Conservation (phyloP, 2,329 filamentous ascomycete genomes). For the Grosmannia clavigera region DNA sequence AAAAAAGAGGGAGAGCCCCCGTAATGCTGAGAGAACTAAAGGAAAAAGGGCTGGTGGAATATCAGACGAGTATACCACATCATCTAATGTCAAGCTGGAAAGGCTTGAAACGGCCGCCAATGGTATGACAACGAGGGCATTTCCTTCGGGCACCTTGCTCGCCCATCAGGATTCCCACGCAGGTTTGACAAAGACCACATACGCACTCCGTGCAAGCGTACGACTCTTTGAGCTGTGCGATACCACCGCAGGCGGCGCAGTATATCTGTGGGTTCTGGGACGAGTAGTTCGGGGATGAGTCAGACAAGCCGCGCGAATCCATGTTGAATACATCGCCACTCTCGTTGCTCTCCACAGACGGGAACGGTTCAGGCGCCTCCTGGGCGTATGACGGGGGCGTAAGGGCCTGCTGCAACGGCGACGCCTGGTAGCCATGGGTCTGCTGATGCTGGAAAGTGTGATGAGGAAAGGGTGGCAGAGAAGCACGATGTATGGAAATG, state of each 20-base stretch:
- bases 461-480: conserved; percentile 47
- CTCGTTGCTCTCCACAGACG: conserved; percentile 72
- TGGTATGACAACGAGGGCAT: conserved; percentile 67
- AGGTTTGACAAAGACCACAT: conserved; percentile 79
- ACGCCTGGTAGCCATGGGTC: conserved; percentile 60
- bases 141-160: conserved; percentile 65
- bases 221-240: conserved; percentile 67
- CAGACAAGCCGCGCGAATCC: conserved; percentile 47
- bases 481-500: conserved; percentile 49
- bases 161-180: conserved; percentile 67
- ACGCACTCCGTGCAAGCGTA: conserved; percentile 96
- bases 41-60: background rate
- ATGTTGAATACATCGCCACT: conserved; percentile 63
- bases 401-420: conserved; percentile 78
- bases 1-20: background rate
- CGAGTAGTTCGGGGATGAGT: conserved; percentile 62
- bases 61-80: conserved; percentile 15
- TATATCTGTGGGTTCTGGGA: conserved; percentile 78
- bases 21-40: background rate
- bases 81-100: conserved; percentile 74
- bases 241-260: conserved; percentile 72
- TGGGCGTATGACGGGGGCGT: conserved; percentile 66
- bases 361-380: conserved; percentile 66
- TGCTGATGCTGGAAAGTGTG: conserved; percentile 25
- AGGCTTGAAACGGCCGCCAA: conserved; percentile 70